Conservation (phyloP, 352 stramenopile genomes). For the Phytophthora brassicae region DNA sequence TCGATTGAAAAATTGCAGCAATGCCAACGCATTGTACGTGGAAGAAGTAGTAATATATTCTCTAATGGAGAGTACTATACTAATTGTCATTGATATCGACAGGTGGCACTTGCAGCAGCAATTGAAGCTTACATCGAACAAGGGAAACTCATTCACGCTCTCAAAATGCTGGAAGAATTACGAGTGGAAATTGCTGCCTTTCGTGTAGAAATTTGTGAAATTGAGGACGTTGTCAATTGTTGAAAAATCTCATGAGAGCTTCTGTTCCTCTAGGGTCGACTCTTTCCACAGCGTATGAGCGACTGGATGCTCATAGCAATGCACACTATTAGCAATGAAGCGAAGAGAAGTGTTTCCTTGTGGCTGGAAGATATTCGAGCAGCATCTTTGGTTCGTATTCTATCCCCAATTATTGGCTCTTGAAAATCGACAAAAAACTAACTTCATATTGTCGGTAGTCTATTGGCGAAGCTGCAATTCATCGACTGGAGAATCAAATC, state of each 20-base stretch:
- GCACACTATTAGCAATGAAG: constrained; percentile 73
- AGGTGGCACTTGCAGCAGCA: constrained; percentile 66
- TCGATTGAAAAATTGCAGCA: constrained; percentile 82
- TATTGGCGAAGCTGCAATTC: constrained; percentile 67
- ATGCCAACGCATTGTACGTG: constrained; percentile 69
- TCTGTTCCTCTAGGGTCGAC: constrained; percentile 45
- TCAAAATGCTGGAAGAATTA: constrained; percentile 75
- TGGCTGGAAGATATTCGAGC: constrained; percentile 79
- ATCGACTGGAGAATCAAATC: constrained; percentile 76
- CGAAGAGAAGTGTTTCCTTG: constrained; percentile 57
- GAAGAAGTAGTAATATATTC: not conserved
- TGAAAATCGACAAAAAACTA: not conserved
- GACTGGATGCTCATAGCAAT: constrained; percentile 78
- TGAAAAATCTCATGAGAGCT: not conserved
- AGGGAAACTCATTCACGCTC: constrained; percentile 74
- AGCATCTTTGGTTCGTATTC: constrained; percentile 42
- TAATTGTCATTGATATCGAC: not conserved
- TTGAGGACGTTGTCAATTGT: not conserved
- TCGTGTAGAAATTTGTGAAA: constrained; percentile 38
- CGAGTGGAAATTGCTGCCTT: constrained; percentile 70
- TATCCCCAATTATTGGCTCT: too few relatives aligned
- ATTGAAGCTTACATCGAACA: constrained; percentile 71
- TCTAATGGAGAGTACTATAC: not conserved
- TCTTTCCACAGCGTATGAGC: constrained; percentile 78
- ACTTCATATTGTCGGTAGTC: constrained; percentile 30